Conservation (phyloP, 2,329 filamentous ascomycete species). For the Sarocladium kiliense region DNA sequence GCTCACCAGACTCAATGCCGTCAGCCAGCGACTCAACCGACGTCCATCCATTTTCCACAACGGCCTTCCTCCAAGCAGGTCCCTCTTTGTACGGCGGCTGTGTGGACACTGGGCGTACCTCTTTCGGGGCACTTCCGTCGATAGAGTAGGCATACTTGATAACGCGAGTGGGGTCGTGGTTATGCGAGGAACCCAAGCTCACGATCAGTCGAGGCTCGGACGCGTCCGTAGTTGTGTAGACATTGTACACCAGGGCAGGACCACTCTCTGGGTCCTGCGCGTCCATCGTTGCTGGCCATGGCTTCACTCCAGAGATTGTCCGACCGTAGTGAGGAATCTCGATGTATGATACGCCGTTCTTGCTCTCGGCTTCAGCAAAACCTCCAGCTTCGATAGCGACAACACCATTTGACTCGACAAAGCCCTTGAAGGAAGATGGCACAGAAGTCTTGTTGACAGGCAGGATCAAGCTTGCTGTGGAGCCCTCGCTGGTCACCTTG, state of each 20-base stretch:
- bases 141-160: slow-evolving; percentile 22
- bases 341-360: slow-evolving; percentile 16
- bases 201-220: slow-evolving; percentile 17
- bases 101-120: slow-evolving; percentile 17
- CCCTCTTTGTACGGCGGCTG: slow-evolving; percentile 18
- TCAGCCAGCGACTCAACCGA: not conserved
- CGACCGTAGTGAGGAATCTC: slow-evolving; percentile 24
- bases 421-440: slow-evolving; percentile 14
- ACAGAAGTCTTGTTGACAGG: slow-evolving; percentile 10
- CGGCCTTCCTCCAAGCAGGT: slow-evolving; percentile 22
- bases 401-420: slow-evolving; percentile 13
- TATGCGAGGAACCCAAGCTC: slow-evolving; percentile 23
- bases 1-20: not conserved
- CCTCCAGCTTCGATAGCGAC: slow-evolving; percentile 22
- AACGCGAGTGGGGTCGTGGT: slow-evolving; percentile 20
- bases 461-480: not conserved
- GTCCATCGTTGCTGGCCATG: slow-evolving; percentile 17
- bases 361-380: slow-evolving; percentile 14
- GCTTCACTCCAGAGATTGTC: slow-evolving; percentile 21
- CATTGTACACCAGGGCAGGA: slow-evolving; percentile 17
- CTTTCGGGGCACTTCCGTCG: slow-evolving; percentile 15
- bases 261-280: slow-evolving; percentile 14
- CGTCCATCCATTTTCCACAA: slow-evolving; percentile 20
- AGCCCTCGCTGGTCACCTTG: slow-evolving; percentile 35
- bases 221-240: slow-evolving; percentile 20